phyloP scores from a whole-genome alignment of 768 basidiomycete genomes.

The Infundibulicybe gibba region DNA sequence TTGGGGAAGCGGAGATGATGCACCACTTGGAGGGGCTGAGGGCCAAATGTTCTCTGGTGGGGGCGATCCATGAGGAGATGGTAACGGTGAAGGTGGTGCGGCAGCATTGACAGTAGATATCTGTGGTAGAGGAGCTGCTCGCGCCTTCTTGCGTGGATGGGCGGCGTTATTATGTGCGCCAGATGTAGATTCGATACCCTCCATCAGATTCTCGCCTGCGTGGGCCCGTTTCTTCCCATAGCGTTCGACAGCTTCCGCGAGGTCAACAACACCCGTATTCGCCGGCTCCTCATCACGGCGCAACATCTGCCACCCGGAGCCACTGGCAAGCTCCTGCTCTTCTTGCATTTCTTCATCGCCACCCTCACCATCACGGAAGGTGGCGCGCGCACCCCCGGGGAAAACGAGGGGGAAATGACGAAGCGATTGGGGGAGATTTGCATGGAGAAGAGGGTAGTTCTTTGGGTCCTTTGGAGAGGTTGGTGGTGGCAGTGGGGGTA shows the following conservation, averaged over 20 bases:
- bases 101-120: slow-evolving; percentile 68
- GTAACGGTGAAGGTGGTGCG: slow-evolving; percentile 80
- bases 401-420: slow-evolving; percentile 77
- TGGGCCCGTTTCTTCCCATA: slow-evolving; percentile 85
- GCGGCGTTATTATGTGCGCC: slow-evolving; percentile 39
- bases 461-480: slow-evolving; percentile 74
- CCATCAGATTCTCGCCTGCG: slow-evolving; percentile 50
- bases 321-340: slow-evolving; percentile 62
- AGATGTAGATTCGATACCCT: slow-evolving; percentile 40
- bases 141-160: slow-evolving; percentile 76
- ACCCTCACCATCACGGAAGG: slow-evolving; percentile 68
- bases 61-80: slow-evolving; percentile 84
- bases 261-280: slow-evolving; percentile 50
- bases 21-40: slow-evolving; percentile 76
- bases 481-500: slow-evolving; percentile 72
- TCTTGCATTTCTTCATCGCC: slow-evolving; percentile 68
- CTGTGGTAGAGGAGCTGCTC: slow-evolving; percentile 53
- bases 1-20: slow-evolving; percentile 65
- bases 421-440: slow-evolving; percentile 67
- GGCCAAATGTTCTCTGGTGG: slow-evolving; percentile 76
- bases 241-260: slow-evolving; percentile 79
- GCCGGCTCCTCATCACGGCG: slow-evolving; percentile 59
- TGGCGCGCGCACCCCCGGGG: slow-evolving; percentile 77
- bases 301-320: slow-evolving; percentile 74
- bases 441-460: slow-evolving; percentile 73